Conservation (phyloP, 2,329 filamentous ascomycete species). For the Alternaria triticina region DNA sequence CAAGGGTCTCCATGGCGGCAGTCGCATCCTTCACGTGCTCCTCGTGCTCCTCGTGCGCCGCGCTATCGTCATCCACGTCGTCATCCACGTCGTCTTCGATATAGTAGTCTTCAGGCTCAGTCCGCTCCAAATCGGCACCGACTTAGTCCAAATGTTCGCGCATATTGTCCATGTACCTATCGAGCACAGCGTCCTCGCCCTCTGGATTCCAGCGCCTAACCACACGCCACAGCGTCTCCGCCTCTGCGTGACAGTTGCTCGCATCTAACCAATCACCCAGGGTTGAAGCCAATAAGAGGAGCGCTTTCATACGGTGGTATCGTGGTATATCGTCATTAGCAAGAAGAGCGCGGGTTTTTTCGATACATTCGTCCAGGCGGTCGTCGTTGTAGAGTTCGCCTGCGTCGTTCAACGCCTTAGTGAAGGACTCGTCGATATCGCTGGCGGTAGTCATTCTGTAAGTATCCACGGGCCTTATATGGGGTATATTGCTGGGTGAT, state of each 20-base stretch:
- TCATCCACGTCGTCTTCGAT: neutral
- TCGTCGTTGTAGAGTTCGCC: neutral
- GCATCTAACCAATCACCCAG: neutral
- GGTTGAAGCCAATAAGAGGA: neutral
- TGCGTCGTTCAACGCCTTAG: neutral
- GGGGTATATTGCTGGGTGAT: neutral
- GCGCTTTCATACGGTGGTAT: neutral
- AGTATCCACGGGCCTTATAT: neutral
- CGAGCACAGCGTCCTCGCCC: neutral
- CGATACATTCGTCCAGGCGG: neutral
- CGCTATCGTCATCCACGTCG: neutral
- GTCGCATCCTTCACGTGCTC: neutral
- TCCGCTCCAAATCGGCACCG: neutral
- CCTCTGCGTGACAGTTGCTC: neutral
- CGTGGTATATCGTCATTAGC: neutral
- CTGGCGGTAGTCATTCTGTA: neutral
- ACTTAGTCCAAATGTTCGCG: neutral
- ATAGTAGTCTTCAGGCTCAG: neutral
- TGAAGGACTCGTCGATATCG: neutral
- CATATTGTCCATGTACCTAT: neutral
- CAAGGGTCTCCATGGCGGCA: neutral
- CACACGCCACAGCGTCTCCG: neutral
- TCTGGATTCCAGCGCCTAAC: neutral
- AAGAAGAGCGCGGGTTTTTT: neutral
- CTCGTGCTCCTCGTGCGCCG: neutral